These are phyloP conservation scores for Cercospora sesami DNA, from an alignment of 2,329 filamentous ascomycete species.

Conservation along the genomic window DNA sequence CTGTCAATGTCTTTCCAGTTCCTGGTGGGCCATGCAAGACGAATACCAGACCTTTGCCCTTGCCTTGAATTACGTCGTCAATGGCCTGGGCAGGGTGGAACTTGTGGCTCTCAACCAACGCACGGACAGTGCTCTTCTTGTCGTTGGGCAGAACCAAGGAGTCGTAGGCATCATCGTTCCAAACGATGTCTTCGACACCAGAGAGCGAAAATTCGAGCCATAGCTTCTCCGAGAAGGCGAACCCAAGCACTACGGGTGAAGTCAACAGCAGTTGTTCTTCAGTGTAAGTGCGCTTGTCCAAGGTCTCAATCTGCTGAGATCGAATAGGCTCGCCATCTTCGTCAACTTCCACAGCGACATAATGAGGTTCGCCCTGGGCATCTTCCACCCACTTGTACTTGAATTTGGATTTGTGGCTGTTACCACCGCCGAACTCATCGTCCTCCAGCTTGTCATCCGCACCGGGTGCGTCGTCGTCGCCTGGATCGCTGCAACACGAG, in stretches of 20 bases:
- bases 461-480: slow-evolving; percentile 46
- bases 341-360: slow-evolving; percentile 58
- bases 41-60: slow-evolving; percentile 79
- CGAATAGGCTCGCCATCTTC: slow-evolving; percentile 57
- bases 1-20: slow-evolving; percentile 85
- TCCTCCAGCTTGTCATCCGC: slow-evolving; percentile 51
- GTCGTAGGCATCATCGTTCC: slow-evolving; percentile 80
- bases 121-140: slow-evolving; percentile 68
- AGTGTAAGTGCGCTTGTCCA: slow-evolving; percentile 57
- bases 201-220: slow-evolving; percentile 88
- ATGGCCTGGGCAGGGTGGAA: slow-evolving; percentile 79
- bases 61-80: slow-evolving; percentile 70
- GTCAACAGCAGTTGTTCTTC: slow-evolving; percentile 84
- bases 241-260: slow-evolving; percentile 81
- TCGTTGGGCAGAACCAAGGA: slow-evolving; percentile 70
- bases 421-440: slow-evolving; percentile 52
- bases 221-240: slow-evolving; percentile 82
- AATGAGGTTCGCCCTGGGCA: slow-evolving; percentile 50
- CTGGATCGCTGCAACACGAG: slow-evolving; percentile 42
- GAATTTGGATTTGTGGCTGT: slow-evolving; percentile 40
- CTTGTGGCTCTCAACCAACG: slow-evolving; percentile 80
- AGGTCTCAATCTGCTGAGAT: slow-evolving; percentile 59
- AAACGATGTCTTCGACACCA: slow-evolving; percentile 75
- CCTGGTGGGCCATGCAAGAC: slow-evolving; percentile 84
- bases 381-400: slow-evolving; percentile 49